Evolutionary conservation across 2,329 filamentous ascomycete species (phyloP), one percentile per base, ranked within the genome.

Genomic region (Phaeophleospora eucalypticola): DNA sequence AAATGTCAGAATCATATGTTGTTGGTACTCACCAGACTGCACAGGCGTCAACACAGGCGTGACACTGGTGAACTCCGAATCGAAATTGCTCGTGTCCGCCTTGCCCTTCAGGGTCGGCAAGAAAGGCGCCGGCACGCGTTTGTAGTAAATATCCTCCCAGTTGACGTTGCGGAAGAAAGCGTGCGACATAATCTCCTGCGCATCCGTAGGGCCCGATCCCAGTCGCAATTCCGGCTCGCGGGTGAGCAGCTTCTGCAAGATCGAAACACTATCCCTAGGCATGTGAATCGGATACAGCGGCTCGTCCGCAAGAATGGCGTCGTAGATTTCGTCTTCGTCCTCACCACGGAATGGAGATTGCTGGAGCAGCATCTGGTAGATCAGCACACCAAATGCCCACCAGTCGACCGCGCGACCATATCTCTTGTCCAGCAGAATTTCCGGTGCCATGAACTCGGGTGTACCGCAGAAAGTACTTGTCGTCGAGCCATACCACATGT

Each of bases 21-120:
- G 21, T 9, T 18, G 17, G 18, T 27, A 77, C 86, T 75, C 86
- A 94, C 90, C 89, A 71, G 89, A 95, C 72, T 97, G 90, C 45
- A 98, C 93, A 42, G 93, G 93, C 21, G 93, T 98, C 58, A 98
- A 78, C 48, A 98, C 93, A 1, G 93, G 93, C 35, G 93, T 98
- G 45, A 98, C 93, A 65, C 91, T 97, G 1, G 93, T 98, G 67
- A 98, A 98, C 68, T 98, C 93, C 38, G 87, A 89, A 67, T 98
- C 93, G 69, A 98, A 98, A 73, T 98, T 98, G 77, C 90, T 96
- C n/a, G 93, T 98, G 73, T 98, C 93, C 36, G 93, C 96, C 7
- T 90, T 81, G 66, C 81, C 94, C 71, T 86, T 93, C 62, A 98
- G 95, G 32, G 82, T 81, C 15, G 93, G 93, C 68, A 90, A 70